Evolutionary conservation across 169 alveolate species (phyloP).

Genomic region (Eimeria praecox): DNA sequence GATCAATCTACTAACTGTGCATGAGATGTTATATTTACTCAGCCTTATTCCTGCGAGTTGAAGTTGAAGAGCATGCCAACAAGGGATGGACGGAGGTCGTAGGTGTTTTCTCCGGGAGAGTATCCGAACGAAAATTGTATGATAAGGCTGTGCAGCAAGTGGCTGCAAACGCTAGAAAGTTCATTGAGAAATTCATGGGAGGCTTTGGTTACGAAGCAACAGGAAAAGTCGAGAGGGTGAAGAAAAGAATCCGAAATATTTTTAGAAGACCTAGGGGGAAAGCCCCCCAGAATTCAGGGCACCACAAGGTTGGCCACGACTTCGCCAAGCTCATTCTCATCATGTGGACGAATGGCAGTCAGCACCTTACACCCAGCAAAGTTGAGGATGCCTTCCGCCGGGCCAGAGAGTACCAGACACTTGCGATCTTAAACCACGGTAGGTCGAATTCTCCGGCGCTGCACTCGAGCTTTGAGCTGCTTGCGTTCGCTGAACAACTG

Average conservation of each 20-base stretch:
- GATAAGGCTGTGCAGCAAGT: conserved; percentile 25
- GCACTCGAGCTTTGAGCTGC: background rate
- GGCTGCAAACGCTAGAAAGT: background rate
- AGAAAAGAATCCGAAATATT: background rate
- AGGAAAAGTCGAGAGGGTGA: background rate
- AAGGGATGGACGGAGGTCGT: conserved; percentile 56
- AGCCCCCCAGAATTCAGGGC: background rate
- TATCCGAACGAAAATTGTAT: background rate
- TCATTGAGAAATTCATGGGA: conserved; percentile 52
- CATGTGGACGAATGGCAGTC: conserved; percentile 59
- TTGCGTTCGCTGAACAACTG: background rate
- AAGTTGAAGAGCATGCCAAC: conserved; percentile 49
- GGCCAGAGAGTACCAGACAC: conserved; percentile 38
- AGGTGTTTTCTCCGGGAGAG: background rate
- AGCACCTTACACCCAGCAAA: conserved; percentile 9
- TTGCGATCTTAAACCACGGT: conserved; percentile 47
- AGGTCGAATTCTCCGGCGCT: background rate
- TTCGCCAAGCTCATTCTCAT: conserved; percentile 55
- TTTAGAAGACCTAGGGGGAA: background rate
- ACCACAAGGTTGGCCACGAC: background rate
- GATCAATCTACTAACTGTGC: background rate
- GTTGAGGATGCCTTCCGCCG: background rate
- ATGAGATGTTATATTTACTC: background rate
- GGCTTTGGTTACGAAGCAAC: conserved; percentile 15
- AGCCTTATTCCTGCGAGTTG: conserved; percentile 65